Conservation (phyloP, 2,329 filamentous ascomycete species). For the Trichoderma sp. region DNA sequence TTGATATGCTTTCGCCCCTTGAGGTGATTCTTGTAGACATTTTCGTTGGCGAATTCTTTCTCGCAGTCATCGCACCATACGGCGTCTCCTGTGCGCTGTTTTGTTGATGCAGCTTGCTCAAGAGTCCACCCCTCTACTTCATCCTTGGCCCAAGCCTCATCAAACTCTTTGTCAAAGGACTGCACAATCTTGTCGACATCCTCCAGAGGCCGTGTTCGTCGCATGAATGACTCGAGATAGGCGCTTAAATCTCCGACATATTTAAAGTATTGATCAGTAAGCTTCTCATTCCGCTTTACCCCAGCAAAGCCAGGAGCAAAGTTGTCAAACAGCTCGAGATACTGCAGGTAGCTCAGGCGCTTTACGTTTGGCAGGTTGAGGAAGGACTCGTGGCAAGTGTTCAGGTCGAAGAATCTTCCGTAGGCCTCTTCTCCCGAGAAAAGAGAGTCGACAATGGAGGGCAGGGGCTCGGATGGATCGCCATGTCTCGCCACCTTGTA, state of each 20-base stretch:
- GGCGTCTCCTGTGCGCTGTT: slow-evolving; percentile 52
- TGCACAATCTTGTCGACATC: slow-evolving; percentile 75
- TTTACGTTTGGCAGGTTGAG: slow-evolving; percentile 86
- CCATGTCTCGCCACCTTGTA: slow-evolving; percentile 70
- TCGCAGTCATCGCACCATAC: slow-evolving; percentile 90
- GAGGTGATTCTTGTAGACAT: slow-evolving; percentile 87
- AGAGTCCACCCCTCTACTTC: slow-evolving; percentile 75
- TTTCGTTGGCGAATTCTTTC: slow-evolving; percentile 93
- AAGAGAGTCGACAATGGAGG: slow-evolving; percentile 76
- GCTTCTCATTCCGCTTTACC: slow-evolving; percentile 76
- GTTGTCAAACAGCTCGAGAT: slow-evolving; percentile 84
- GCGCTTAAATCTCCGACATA: slow-evolving; percentile 77
- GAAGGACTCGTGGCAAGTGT: slow-evolving; percentile 78
- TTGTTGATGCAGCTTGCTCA: slow-evolving; percentile 41
- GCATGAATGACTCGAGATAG: slow-evolving; percentile 87
- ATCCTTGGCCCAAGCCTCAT: slow-evolving; percentile 75
- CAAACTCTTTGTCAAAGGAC: slow-evolving; percentile 79
- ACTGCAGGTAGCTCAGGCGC: slow-evolving; percentile 85
- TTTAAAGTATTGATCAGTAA: slow-evolving; percentile 88
- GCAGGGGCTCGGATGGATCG: slow-evolving; percentile 60
- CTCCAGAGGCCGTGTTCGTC: slow-evolving; percentile 78
- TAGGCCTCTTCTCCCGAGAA: slow-evolving; percentile 96
- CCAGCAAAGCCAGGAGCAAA: slow-evolving; percentile 72
- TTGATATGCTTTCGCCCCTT: slow-evolving; percentile 90
- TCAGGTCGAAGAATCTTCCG: slow-evolving; percentile 89